Base-by-base conservation (phyloP, 129 eudicot genomes). In the Kitagawia praeruptora region DNA sequence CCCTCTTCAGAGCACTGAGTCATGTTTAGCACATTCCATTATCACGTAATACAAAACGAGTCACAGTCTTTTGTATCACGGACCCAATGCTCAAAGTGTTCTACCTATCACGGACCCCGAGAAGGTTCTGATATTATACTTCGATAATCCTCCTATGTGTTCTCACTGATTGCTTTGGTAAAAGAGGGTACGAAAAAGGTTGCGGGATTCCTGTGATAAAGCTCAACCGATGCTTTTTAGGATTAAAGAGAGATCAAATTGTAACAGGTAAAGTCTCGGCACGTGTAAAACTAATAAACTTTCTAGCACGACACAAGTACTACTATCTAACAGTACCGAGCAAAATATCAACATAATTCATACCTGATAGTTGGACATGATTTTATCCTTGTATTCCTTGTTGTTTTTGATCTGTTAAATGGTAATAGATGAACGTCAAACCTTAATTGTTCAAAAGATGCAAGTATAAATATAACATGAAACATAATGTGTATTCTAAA, bases 361-460 rank as follows among this genome's bases (percentile, higher is more conserved):
- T 85, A 90, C 97, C 98, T 94, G 93, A 84, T 94, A 94, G 81
- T 87, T 89, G 73, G 96, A 84, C 82, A 81, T 87, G 72, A 94
- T 91, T 86, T 80, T 94, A 82, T 84, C 86, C 79, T 93, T 84
- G 87, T 94, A 94, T 75, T 89, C 93, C 71, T 85, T 85, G 83
- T 88, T 93, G 91, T 77, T 89, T 87, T 89, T 90, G 71, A 87
- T 83, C 98, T 94, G 93, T 90, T 84, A 48, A 64, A 63, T 63
- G 51, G 85, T 71, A 31, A 77, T 54, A 54, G 69, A 82, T 70
- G 27, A 74, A 69, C 23, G 78, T 61, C 19, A 67, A 80, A 41
- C 31, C 31, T 18, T 39, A 42, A 31, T n/a, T 46, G 67, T 23
- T 40, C n/a, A 51, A 48, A 74, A 38, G 27, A 45, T 39, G 42